Percentiles rank a stretch among this genome's conserved stretches.
Evolutionary conservation across 192 early-diverging fungal genomes (phyloP).

Genomic region (Paraglomus brasilianum): DNA sequence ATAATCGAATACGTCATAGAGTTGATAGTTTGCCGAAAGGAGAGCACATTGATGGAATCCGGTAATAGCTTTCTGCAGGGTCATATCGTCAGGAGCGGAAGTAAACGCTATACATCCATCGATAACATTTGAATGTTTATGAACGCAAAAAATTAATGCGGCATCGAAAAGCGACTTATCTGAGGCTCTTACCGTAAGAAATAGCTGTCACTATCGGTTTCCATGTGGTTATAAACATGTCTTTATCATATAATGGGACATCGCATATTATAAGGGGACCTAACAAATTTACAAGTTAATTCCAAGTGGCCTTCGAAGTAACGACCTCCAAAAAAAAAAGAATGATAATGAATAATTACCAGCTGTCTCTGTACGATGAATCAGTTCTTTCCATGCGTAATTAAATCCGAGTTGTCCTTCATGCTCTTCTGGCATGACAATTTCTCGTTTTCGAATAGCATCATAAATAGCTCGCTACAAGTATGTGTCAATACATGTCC

Average conservation of each 20-base stretch:
- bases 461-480: constrained; percentile 68
- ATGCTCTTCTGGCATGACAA: constrained; percentile 96
- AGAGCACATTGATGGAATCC: constrained; percentile 75
- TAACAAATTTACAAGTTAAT: background rate
- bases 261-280: constrained; percentile 59
- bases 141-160: constrained; percentile 9
- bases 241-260: constrained; percentile 70
- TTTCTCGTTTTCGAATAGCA: constrained; percentile 87
- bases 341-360: constrained; percentile 12
- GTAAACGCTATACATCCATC: constrained; percentile 61
- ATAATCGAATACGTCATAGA: constrained; percentile 78
- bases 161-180: constrained; percentile 22
- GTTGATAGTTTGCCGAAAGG: constrained; percentile 68
- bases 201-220: constrained; percentile 73
- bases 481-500: background rate
- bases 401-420: constrained; percentile 93
- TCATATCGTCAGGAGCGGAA: constrained; percentile 73
- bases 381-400: constrained; percentile 87
- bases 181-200: constrained; percentile 62
- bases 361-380: constrained; percentile 50
- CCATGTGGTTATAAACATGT: constrained; percentile 77
- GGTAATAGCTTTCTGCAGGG: constrained; percentile 76
- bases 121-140: constrained; percentile 15
- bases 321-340: too few relatives aligned
- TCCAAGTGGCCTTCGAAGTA: too few relatives aligned